Base-by-base conservation (phyloP, 1,284 basidiomycete genomes). In the Chalciporus sp. region DNA sequence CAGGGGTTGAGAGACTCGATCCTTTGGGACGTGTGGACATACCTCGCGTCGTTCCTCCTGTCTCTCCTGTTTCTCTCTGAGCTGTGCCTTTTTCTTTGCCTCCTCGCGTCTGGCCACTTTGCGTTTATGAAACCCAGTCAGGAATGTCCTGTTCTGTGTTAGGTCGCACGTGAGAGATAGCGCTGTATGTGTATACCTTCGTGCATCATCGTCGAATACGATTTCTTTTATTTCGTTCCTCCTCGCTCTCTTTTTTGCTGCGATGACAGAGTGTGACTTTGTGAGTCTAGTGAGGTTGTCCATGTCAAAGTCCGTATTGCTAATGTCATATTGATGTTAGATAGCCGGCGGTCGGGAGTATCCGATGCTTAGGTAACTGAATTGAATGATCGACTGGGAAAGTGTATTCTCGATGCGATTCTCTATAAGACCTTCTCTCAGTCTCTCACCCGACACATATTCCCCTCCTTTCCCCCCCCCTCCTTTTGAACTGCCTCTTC, bases 71-170 rank as follows among this genome's bases (percentile, higher is more conserved):
- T 88, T 90, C 64, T 90, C 85, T 58, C 83, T 75, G 59, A 88
- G 82, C 52, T 76, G 68, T 28, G 87, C 87, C 67, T 81, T 88
- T 62, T 82, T 80, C 62, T 82, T 84, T 29, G 86, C 84, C 31
- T 79, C 83, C 61, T 92, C 86, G 63, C 85, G 80, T 68, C 88
- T 89, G 60, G 82, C 82, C 47, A 91, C 67, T 67, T 94, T 94
- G 59, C 92, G 85, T 71, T 93, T 94, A 68, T 88, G 88, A 70
- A 94, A 94, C 16, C 92, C 92, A 10, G 91, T 94, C 66, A 94
- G 70, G 71, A 86, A 94, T 49, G 92, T 86, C 63, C 91, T 94
- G 65, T 8, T 51, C 12, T 26, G 19, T 27, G 47, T 66, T 14
- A 45, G 53, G 48, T 42, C 26, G 41, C 45, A 44, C 35, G 42